Base-by-base conservation (phyloP, 768 basidiomycete species). In the Trametes coccinea region DNA sequence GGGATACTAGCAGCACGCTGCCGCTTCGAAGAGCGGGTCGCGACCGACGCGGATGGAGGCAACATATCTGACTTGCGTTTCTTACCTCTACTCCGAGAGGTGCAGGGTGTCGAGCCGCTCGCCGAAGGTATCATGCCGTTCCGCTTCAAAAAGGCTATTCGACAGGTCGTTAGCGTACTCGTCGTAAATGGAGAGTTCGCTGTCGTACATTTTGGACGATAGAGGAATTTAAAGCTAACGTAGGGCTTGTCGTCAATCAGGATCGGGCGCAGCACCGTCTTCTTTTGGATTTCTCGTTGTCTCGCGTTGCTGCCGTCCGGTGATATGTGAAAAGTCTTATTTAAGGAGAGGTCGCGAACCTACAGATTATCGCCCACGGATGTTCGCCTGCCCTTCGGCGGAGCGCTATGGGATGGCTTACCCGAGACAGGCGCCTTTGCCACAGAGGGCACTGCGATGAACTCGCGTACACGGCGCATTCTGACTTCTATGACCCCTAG, bases 201-300 rank as follows among this genome's bases (percentile, higher is more conserved):
- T 30, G 10, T 11, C 48, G 4, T 49, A 66, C 65, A 59, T 61
- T 27, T 53, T 7, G 59, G 54, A n/a, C 65, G 49, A 44, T 66
- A 66, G 16, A 37, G 14, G 53, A 66, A 66, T 7, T 45, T 54
- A 52, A 63, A 66, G 34, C 40, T 51, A 2, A 59, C 62, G 27
- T 58, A 59, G 16, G 65, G 62, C 17, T 56, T 55, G 29, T 50
- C 59, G 56, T 66, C 62, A 22, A 54, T 55, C 13, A 60, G 56
- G 2, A 60, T 52, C n/a, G 62, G 62, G 1, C 50, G 45, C 10
- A 62, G 40, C 17, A 60, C 40, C 4, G 59, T 61, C 10, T 48
- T 17, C 7, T 40, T 49, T 4, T 53, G 47, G 34, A 40, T 46
- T 29, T 27, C 56, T 41, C 31, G 43, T 14, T 30, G 34, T 37